phyloP scores from a whole-genome alignment of 1,139 yeast genomes.

The Williopsis jadinii region DNA sequence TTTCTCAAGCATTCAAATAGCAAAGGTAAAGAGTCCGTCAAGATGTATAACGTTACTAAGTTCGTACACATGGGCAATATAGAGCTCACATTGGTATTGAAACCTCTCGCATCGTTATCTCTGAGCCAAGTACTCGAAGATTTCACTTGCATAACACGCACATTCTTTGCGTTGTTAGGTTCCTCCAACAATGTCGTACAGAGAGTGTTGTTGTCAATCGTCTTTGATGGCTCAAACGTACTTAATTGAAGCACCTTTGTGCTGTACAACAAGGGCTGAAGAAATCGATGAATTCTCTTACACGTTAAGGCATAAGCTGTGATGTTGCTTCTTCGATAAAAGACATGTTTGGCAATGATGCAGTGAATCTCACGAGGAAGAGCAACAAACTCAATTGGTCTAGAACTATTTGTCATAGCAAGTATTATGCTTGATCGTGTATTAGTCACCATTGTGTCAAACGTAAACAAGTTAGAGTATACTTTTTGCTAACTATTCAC shows the following conservation, averaged over 20 bases:
- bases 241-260: too few species aligned
- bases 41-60: neutral
- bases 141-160: neutral
- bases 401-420: neutral
- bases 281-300: neutral
- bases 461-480: too few species aligned
- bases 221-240: too few species aligned
- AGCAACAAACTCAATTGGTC: neutral
- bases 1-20: conserved; percentile 2
- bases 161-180: neutral
- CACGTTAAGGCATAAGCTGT: neutral
- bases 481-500: too few species aligned
- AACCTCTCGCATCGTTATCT: neutral
- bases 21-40: conserved; percentile 4
- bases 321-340: neutral
- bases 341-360: neutral
- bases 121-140: neutral
- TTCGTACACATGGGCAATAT: neutral
- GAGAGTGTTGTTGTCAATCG: too few species aligned
- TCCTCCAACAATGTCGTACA: neutral
- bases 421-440: too few species aligned
- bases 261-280: neutral
- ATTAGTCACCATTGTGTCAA: too few species aligned
- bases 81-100: neutral
- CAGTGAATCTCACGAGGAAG: conserved; percentile 1